Evolutionary conservation across 495 filamentous ascomycete genomes (phyloP).

Genomic region (Penicillium chermesinum): DNA sequence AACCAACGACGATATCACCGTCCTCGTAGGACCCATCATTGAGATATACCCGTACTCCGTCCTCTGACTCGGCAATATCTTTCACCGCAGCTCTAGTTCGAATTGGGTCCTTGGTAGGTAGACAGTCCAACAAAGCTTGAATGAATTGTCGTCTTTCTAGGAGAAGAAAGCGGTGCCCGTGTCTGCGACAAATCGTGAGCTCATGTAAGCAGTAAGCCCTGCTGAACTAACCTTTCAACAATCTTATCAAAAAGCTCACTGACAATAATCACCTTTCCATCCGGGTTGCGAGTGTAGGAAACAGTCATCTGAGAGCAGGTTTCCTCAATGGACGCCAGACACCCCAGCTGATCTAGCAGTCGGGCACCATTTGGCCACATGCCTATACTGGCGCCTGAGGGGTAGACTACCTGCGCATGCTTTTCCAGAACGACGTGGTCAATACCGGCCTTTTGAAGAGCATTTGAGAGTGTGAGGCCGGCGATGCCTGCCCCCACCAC

Average conservation of each 20-base stretch:
- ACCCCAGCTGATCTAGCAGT: slow-evolving; percentile 45
- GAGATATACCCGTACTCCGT: slow-evolving; percentile 27
- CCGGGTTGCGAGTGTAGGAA: neutral
- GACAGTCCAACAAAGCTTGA: slow-evolving; percentile 24
- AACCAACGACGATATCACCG: slow-evolving; percentile 45
- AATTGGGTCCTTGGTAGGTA: slow-evolving; percentile 31
- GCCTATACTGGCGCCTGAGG: slow-evolving; percentile 34
- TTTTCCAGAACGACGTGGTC: slow-evolving; percentile 47
- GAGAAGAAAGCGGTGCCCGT: slow-evolving; percentile 24
- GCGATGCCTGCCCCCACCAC: slow-evolving; percentile 47
- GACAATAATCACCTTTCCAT: neutral
- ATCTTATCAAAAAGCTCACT: neutral
- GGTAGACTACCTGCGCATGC: slow-evolving; percentile 21
- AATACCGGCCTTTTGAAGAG: slow-evolving; percentile 38
- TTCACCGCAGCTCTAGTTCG: slow-evolving; percentile 25
- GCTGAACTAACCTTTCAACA: neutral
- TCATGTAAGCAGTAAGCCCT: neutral
- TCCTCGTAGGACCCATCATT: slow-evolving; percentile 31
- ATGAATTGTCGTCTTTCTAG: slow-evolving; percentile 31
- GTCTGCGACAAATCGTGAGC: slow-evolving; percentile 5
- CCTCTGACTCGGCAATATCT: slow-evolving; percentile 19
- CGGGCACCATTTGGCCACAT: slow-evolving; percentile 30
- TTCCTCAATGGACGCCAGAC: slow-evolving; percentile 8
- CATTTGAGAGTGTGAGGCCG: slow-evolving; percentile 43
- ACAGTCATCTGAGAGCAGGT: neutral